A percentile compares a stretch with the other conserved stretches of the same genome.
Evolutionary conservation across 2,329 filamentous ascomycete species (phyloP).

Genomic region (Metarhizium album): DNA sequence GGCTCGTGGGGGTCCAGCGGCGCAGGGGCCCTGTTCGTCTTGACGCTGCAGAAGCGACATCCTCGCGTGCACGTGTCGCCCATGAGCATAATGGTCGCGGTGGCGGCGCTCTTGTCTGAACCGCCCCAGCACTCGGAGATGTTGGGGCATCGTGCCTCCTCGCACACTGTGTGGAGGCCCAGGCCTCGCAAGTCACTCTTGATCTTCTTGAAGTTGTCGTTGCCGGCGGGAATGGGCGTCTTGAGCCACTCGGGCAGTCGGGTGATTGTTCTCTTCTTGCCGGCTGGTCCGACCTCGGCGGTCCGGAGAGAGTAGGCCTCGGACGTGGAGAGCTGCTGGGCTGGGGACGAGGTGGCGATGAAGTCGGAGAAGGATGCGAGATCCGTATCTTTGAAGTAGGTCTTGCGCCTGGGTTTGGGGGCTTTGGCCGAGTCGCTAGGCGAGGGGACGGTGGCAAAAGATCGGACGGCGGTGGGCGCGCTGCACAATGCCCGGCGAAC

Average conservation of each 20-base stretch:
- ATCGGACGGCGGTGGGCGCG: slow-evolving; percentile 21
- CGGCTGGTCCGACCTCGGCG: slow-evolving; percentile 52
- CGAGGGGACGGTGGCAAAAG: slow-evolving; percentile 36
- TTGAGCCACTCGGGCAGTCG: slow-evolving; percentile 91
- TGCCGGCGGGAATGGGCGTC: slow-evolving; percentile 79
- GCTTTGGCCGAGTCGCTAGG: slow-evolving; percentile 15
- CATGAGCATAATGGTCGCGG: slow-evolving; percentile 99
- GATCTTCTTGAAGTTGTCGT: slow-evolving; percentile 82
- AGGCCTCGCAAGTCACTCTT: slow-evolving; percentile 86
- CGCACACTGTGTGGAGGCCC: slow-evolving; percentile 89
- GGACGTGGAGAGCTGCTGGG: slow-evolving; percentile 32
- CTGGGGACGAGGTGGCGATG: slow-evolving; percentile 29
- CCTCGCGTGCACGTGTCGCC: slow-evolving; percentile 95
- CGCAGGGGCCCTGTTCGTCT: slow-evolving; percentile 65
- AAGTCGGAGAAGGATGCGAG: slow-evolving; percentile 51
- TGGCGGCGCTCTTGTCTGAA: slow-evolving; percentile 75
- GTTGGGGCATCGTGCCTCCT: slow-evolving; percentile 94
- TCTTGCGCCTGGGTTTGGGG: slow-evolving; percentile 22
- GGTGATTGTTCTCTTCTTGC: slow-evolving; percentile 53
- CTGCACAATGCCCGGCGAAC: slow-evolving; percentile 29
- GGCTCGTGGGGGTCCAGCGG: slow-evolving; percentile 93
- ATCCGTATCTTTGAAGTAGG: slow-evolving; percentile 50
- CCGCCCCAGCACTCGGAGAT: slow-evolving; percentile 98
- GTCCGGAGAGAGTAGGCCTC: slow-evolving; percentile 53
- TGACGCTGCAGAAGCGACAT: slow-evolving; percentile 94